Evolutionary conservation across 768 basidiomycete species (phyloP).

Genomic region (Mycena vulgaris): DNA sequence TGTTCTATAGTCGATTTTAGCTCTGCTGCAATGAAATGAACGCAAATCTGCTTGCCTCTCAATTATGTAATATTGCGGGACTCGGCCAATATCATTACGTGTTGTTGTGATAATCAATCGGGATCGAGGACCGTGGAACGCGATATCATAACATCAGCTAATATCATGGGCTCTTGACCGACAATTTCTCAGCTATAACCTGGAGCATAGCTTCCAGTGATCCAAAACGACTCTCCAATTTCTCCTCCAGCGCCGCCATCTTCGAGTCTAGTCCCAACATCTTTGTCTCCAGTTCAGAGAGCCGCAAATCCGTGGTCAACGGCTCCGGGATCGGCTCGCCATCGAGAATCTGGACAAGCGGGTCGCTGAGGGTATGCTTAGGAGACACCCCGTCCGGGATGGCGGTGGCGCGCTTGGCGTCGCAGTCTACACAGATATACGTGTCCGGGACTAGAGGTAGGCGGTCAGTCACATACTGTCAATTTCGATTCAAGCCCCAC

Average conservation of each 20-base stretch:
- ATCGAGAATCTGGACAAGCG: conserved; percentile 17
- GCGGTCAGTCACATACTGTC: background rate
- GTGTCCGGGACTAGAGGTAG: conserved; percentile 2
- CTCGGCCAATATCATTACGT: too few relatives aligned
- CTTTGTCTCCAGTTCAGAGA: conserved; percentile 13
- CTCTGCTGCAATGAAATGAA: too few relatives aligned
- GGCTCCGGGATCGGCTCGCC: conserved; percentile 16
- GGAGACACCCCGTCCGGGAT: background rate
- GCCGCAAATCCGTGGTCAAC: background rate
- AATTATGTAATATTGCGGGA: too few relatives aligned
- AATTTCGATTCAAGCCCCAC: background rate
- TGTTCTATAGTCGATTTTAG: too few relatives aligned
- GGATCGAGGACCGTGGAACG: too few relatives aligned
- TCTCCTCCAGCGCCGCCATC: conserved; percentile 27
- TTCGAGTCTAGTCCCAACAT: conserved; percentile 5
- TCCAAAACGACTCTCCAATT: conserved; percentile 23
- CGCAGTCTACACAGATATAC: conserved; percentile 25
- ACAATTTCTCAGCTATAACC: conserved; percentile 15
- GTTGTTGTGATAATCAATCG: too few relatives aligned
- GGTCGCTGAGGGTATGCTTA: background rate
- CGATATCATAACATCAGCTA: background rate
- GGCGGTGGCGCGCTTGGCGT: conserved; percentile 7
- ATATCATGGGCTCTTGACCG: background rate
- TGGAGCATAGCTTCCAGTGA: conserved; percentile 23
- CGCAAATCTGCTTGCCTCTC: too few relatives aligned